Base-by-base conservation (phyloP, 1,139 yeast species). In the Saccharomyces hybrid region DNA sequence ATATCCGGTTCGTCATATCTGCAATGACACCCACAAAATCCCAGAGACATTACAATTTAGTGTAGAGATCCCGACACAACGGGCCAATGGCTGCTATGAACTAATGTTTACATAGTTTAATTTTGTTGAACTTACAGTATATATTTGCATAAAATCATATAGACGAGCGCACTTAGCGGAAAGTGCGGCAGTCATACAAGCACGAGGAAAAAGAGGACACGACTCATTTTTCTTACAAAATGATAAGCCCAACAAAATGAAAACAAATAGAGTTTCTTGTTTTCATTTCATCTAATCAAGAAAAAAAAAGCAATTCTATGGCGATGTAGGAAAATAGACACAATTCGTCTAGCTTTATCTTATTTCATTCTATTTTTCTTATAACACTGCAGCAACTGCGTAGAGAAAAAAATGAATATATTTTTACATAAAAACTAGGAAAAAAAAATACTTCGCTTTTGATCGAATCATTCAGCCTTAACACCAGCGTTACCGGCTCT, bases 401-500 rank as follows among this genome's bases (percentile, higher is more conserved):
- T 23, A 8, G 31, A 26, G 31, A 13, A 25, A 26, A 27, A 25
- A 14, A 26, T 32, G 31, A 46, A 46, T 46, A 46, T 46, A 46
- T 46, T 25, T 13, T 46, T 25, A 26, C 26, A 26, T 26, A 46
- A 23, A 25, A 46, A 46, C 31, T 14, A 11, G 49, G n/a, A 29
- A 23, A 29, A 29, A 47, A 16, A 23, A 19, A 14, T 48, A 48
- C 29, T 32, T 28, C 25, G 11, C 16, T 13, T 46, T 25, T 29
- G 29, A 48, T 19, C 25, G 29, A 29, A 28, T 73, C 84, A 89
- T 70, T 90, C 97, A 73, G 85, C 89, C 80, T 90, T 90, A 73
- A 86, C 78, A 71, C 97, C 97, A 70, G 97, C 97, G 58, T 81
- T 71, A 67, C 97, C 97, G 60, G 90, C 80, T 61, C 78, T 78